Percentiles rank a stretch among this genome's conserved stretches.
phyloP scores from a whole-genome alignment of 2,329 filamentous ascomycete genomes.

The Beauveria bassiana region DNA sequence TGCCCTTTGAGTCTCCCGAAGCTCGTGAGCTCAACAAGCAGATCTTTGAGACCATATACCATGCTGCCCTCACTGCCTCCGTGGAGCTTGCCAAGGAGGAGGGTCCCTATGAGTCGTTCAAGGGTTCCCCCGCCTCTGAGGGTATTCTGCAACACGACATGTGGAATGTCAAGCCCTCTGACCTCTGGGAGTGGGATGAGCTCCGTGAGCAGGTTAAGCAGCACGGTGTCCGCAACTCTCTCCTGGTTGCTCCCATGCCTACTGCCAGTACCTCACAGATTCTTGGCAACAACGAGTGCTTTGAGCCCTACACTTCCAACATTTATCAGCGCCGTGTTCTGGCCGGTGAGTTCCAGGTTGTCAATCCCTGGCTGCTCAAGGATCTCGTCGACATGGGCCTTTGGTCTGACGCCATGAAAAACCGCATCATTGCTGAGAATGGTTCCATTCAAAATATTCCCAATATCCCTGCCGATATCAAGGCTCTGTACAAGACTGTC shows the following conservation, averaged over 20 bases:
- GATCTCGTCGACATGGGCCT: constrained; percentile 96
- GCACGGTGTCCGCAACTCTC: constrained; percentile 89
- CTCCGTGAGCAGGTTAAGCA: constrained; percentile 88
- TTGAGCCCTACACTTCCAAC: constrained; percentile 99
- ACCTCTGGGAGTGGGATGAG: constrained; percentile 92
- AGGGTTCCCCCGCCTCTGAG: constrained; percentile 88
- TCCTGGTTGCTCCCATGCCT: constrained; percentile 94
- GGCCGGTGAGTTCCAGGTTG: constrained; percentile 97
- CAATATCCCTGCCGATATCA: constrained; percentile 93
- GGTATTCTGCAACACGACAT: constrained; percentile 97
- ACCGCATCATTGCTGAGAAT: constrained; percentile 95
- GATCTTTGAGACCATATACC: constrained; percentile 99
- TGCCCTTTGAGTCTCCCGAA: constrained; percentile 95
- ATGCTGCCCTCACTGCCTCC: constrained; percentile 85
- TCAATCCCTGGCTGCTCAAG: constrained; percentile 98
- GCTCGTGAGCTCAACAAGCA: constrained; percentile 92
- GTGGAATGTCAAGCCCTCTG: constrained; percentile 90
- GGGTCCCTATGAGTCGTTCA: constrained; percentile 82
- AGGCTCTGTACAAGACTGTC: constrained; percentile 97
- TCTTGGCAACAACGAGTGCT: constrained; percentile 98
- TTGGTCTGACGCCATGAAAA: constrained; percentile 99
- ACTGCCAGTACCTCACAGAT: constrained; percentile 97
- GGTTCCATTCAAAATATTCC: constrained; percentile 95
- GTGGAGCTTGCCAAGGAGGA: constrained; percentile 75
- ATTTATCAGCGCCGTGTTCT: constrained; percentile 98